Evolutionary conservation across 805 yeast genomes (phyloP), one percentile per base, ranked within the genome.

Genomic region (Wickerhamomyces ciferrii): DNA sequence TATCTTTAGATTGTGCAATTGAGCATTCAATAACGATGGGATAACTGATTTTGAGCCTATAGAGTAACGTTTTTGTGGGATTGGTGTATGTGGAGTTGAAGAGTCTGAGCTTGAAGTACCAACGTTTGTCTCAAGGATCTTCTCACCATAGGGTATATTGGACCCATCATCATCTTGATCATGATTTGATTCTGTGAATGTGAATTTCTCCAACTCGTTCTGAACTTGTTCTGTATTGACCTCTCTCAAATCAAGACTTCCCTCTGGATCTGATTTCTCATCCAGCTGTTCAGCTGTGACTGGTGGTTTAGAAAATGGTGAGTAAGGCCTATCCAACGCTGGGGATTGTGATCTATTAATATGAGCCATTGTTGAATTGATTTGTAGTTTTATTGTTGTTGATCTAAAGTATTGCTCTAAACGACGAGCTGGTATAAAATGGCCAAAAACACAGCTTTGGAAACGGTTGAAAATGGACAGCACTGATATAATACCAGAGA

Each of bases 21-120:
- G 56, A 4, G 64, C 64, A 43, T 58, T 58, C 7, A 60, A 47
- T 8, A 60, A 43, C 1, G 63, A 47, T 1, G 61, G 63, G 2
- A 60, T 51, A 14, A 60, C 50, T 0, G 60, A 53, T 10, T 54
- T 53, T 10, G 55, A 50, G 4, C 57, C 56, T 20, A 59, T 53
- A 1, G 62, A 58, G 34, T 52, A 51, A 17, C 51, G 43, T 31
- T 53, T 42, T 19, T 18, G 43, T 14, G 41, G 41, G 1, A 14
- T 10, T 3, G 27, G 47, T 13, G 44, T 13, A 15, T 24, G 32
- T 15, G 56, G 50, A 0, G 54, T 46, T 32, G 35, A 42, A 13
- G 45, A 37, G 1, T 47, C 49, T 2, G 51, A 43, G 5, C 50
- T 45, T 14, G 46, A 29, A 2, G 56, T 45, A 7, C 47, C 29